Conservation (phyloP, 495 filamentous ascomycete species). For the Talaromyces nanjingensis region DNA sequence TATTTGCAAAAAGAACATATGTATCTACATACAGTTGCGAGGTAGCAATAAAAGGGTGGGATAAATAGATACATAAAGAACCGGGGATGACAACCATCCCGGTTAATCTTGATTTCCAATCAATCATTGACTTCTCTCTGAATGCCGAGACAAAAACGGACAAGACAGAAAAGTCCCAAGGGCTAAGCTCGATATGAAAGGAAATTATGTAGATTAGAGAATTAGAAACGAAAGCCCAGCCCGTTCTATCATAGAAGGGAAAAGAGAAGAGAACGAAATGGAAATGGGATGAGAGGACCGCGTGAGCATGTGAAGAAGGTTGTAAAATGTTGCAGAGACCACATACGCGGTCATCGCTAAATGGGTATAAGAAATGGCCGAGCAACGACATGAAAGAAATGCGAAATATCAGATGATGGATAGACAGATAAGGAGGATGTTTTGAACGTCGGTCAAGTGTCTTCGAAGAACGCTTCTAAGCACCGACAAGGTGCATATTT, state of each 20-base stretch:
- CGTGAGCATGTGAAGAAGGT: not conserved
- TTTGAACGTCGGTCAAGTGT: not conserved
- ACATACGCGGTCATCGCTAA: constrained; percentile 3
- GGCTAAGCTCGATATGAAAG: constrained; percentile 3
- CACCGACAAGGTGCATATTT: not conserved
- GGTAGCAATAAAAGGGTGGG: not conserved
- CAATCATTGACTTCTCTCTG: not conserved
- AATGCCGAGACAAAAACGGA: not conserved
- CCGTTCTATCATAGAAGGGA: not conserved
- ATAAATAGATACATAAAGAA: not conserved
- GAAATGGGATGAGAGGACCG: not conserved
- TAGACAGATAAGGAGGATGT: not conserved
- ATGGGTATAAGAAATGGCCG: constrained; percentile 10
- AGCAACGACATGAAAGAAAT: not conserved
- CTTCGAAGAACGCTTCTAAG: not conserved
- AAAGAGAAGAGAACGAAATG: not conserved
- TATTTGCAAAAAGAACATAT: constrained; percentile 2
- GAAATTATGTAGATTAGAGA: constrained; percentile 1
- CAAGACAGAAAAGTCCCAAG: not conserved
- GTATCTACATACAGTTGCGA: constrained; percentile 4
- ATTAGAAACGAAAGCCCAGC: constrained; percentile 1
- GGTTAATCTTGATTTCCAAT: not conserved
- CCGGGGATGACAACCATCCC: not conserved
- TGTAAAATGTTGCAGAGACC: constrained; percentile 5
- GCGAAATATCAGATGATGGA: not conserved